Evolutionary conservation across 495 filamentous ascomycete species (phyloP).

Genomic region (Hypoxylon crocopeplum): DNA sequence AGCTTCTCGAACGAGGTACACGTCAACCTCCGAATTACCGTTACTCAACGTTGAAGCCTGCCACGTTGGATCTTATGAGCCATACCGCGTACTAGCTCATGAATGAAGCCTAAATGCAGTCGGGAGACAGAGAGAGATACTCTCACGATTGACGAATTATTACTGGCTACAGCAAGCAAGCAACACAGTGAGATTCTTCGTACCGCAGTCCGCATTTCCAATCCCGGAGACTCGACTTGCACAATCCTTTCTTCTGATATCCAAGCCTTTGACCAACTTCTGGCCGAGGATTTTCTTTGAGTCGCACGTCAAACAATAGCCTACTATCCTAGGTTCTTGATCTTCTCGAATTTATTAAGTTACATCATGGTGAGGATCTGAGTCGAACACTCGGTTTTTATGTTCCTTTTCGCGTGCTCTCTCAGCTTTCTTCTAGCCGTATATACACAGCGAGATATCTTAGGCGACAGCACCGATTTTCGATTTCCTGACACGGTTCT

Average conservation of each 20-base stretch:
- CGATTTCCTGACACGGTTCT: background rate
- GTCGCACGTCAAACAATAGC: constrained; percentile 22
- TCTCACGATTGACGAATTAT: constrained; percentile 3
- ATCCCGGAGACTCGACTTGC: background rate
- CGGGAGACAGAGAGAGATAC: background rate
- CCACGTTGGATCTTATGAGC: background rate
- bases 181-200: constrained; percentile 11
- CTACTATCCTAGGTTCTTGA: constrained; percentile 13
- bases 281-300: constrained; percentile 23
- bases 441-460: background rate
- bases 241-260: constrained; percentile 8
- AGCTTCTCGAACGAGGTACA: constrained; percentile 14
- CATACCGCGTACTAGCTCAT: background rate
- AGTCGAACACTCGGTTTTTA: background rate
- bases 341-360: constrained; percentile 13
- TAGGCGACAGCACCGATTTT: background rate
- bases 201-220: constrained; percentile 2
- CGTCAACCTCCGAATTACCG: constrained; percentile 9
- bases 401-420: constrained; percentile 5
- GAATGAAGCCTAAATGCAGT: background rate
- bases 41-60: background rate
- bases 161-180: background rate
- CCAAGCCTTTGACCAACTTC: constrained; percentile 23
- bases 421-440: constrained; percentile 2
- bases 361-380: constrained; percentile 27